Base-by-base conservation (phyloP, 768 basidiomycete genomes). In the Leucocoprinus leucothites region DNA sequence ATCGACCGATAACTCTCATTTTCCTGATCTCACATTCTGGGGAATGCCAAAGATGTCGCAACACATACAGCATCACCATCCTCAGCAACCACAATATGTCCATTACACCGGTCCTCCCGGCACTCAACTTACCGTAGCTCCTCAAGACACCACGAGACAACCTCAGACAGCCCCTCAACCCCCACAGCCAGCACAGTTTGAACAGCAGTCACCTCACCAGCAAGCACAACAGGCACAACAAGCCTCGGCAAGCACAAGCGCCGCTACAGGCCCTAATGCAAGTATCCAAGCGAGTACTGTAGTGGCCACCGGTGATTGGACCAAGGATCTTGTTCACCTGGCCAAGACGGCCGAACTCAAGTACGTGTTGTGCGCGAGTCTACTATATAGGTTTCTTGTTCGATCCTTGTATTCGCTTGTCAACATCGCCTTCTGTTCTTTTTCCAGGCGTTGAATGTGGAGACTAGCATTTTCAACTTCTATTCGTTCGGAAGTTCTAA, bases 281-380 rank as follows among this genome's bases (percentile, higher is more conserved):
- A 24, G 50, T 53, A 18, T 47, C 55, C 42, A 25, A 25, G 28
- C 42, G 14, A 53, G 48, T 13, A 83, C 86, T n/a, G 70, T 91
- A 48, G 78, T 93, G 47, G 89, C 91, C 3, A 85, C 82, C 18
- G 91, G 89, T 8, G 89, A 92, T 68, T 93, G 91, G 91, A 91
- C 89, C 24, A 87, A 86, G 62, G 88, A 91, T 69, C 78, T 93
- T 41, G 86, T 93, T 28, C 88, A 92, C 50, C 78, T 93, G 9
- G 91, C 91, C 5, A 92, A 89, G 73, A 90, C 88, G 1, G 91
- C 91, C 8, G 91, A 93, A 66, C 78, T 93, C 64, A 93, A 93
- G 91, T 93, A 67, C 62, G 88, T 80, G 35, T 47, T 34, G 26
- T n/a, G 24, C 18, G 21, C 25, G 11, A 19, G 22, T 28, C 22